Evolutionary conservation across 2,329 filamentous ascomycete genomes (phyloP), one percentile per base, ranked within the genome.

Genomic region (Microcera coccophila): DNA sequence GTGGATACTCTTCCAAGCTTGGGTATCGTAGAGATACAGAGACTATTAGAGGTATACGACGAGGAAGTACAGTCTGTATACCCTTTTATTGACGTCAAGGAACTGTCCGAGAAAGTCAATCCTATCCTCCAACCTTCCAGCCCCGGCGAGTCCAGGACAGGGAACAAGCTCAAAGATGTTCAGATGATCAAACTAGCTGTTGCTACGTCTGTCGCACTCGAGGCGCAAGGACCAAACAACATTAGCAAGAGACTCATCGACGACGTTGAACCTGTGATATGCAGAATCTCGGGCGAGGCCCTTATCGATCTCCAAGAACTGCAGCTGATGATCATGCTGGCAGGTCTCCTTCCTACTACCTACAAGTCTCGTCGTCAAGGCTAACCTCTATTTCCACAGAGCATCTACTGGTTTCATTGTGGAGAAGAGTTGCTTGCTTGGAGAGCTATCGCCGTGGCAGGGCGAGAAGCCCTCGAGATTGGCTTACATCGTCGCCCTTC

Each of bases 401-500:
- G 65, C 44, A 66, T 67, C 2, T 70, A 68, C 45, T 65, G 68
- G 47, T 70, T 70, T 24, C 64, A 75, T 44, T 64, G 64, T 10
- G 74, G 74, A 36, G 70, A 76, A 20, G 74, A 76, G 39, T 61
- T 75, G 2, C 63, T 75, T 1, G 67, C 72, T 0, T 75, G 72
- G 71, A 65, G 72, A 1, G 60, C 69, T 1, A 75, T 73, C 31
- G 69, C 71, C 0, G 59, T 74, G 18, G 72, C 72, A 0, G 68
- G 64, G 0, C 65, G 73, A 3, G 68, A 72, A 21, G 65, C 67
- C 3, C 61, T 76, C 14, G 73, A 74, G 41, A 66, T 75, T 31
- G 74, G 74, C 0, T 61, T 77, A 0, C 72, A 76, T 44, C 62
- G 72, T 1, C 67, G 67, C 22, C 61, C 69, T 5, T 74, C 67